Conservation (phyloP, 768 basidiomycete genomes). For the Termitomyces sp. region DNA sequence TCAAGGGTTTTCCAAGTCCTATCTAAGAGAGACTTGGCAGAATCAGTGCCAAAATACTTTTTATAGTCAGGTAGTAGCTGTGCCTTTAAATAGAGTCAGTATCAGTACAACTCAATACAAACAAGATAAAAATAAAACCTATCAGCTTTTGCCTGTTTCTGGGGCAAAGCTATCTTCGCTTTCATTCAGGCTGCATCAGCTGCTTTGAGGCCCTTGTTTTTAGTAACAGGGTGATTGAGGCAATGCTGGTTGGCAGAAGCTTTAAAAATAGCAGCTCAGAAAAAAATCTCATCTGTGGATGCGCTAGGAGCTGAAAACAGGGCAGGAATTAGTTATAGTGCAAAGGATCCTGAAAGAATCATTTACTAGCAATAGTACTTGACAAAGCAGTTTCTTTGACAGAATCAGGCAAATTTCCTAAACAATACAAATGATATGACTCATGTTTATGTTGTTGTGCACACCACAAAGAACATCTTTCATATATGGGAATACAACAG, state of each 20-base stretch:
- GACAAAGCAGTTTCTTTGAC: no score
- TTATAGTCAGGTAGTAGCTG: neutral
- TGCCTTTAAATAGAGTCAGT: neutral
- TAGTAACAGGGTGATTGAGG: neutral
- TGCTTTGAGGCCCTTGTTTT: neutral
- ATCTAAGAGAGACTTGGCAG: neutral
- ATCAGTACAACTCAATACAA: no score
- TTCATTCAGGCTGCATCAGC: neutral
- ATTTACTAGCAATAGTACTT: no score
- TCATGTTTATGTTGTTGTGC: no score
- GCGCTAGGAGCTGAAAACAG: neutral
- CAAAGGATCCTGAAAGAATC: no score
- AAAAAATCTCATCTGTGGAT: neutral
- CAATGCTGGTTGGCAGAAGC: neutral
- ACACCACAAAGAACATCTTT: no score
- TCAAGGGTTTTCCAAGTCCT: neutral
- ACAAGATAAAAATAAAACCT: no score
- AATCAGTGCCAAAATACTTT: neutral
- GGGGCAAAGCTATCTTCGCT: neutral
- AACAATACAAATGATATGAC: no score
- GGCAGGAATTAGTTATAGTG: no score
- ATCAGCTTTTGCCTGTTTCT: neutral
- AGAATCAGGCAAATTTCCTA: no score
- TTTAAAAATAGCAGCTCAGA: neutral
- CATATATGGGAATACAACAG: no score